phyloP scores from a whole-genome alignment of 495 filamentous ascomycete genomes.

The Penicillium odoratum region DNA sequence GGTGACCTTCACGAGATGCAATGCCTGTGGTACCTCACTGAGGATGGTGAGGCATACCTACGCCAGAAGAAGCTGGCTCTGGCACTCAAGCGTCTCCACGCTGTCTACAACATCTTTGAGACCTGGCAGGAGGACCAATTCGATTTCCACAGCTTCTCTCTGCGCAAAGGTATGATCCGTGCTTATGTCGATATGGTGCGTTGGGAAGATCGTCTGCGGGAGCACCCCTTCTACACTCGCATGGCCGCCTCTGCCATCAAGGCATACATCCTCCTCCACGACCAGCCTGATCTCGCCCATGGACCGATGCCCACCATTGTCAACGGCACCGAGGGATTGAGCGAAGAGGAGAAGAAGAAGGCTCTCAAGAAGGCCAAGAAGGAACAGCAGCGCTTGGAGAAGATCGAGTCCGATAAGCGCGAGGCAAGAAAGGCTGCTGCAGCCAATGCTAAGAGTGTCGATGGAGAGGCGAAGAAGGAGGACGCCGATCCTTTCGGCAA shows the following conservation, averaged over 20 bases:
- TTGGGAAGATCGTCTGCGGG: slow-evolving; percentile 88
- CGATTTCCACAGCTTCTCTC: slow-evolving; percentile 96
- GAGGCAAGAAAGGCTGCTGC: slow-evolving; percentile 55
- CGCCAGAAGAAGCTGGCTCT: slow-evolving; percentile 80
- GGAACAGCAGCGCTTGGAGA: slow-evolving; percentile 81
- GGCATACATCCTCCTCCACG: slow-evolving; percentile 76
- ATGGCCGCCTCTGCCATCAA: slow-evolving; percentile 82
- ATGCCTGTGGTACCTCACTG: slow-evolving; percentile 94
- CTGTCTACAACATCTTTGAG: slow-evolving; percentile 89
- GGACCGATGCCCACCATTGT: slow-evolving; percentile 51
- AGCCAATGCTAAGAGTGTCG: slow-evolving; percentile 45
- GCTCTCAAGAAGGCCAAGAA: slow-evolving; percentile 93
- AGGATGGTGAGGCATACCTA: slow-evolving; percentile 88
- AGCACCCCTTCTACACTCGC: slow-evolving; percentile 89
- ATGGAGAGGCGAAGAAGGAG: slow-evolving; percentile 68
- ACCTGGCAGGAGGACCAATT: slow-evolving; percentile 98
- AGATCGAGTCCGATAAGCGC: slow-evolving; percentile 78
- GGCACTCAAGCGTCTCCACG: slow-evolving; percentile 86
- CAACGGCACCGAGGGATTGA: slow-evolving; percentile 57
- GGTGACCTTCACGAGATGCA: slow-evolving; percentile 98
- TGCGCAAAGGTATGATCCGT: slow-evolving; percentile 91
- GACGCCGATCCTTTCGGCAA: slow-evolving; percentile 84
- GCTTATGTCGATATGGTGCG: slow-evolving; percentile 95
- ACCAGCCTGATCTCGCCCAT: slow-evolving; percentile 67
- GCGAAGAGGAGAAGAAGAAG: slow-evolving; percentile 81